A percentile compares a stretch with the other conserved stretches of the same genome.
Evolutionary conservation across 495 filamentous ascomycete species (phyloP).

Genomic region (Podospora anserina): DNA sequence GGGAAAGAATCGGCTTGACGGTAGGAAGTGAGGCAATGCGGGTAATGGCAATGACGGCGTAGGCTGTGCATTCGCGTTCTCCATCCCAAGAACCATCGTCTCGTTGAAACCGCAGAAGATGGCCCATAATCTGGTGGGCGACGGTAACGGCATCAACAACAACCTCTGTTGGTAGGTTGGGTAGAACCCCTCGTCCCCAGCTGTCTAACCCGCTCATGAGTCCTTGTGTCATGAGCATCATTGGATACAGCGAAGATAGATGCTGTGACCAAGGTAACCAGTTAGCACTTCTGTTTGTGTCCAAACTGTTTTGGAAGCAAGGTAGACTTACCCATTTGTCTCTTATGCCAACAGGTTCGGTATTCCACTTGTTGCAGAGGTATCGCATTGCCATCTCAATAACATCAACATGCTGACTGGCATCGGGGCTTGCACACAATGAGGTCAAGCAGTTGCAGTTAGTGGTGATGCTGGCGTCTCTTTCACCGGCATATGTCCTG

Average conservation of each 20-base stretch:
- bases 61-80: background rate
- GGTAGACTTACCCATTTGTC: background rate
- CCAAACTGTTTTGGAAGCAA: background rate
- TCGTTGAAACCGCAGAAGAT: background rate
- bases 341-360: background rate
- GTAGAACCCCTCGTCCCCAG: no score
- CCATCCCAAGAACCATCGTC: background rate
- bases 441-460: background rate
- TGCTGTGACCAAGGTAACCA: background rate
- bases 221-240: no score
- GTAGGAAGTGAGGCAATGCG: background rate
- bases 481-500: background rate
- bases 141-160: no score
- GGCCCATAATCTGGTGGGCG: no score
- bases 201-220: no score
- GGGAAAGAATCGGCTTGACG: background rate
- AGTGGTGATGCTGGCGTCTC: background rate
- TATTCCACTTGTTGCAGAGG: no score
- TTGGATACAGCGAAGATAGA: background rate
- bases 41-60: background rate
- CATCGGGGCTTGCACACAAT: no score
- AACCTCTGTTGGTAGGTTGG: no score
- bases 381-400: no score
- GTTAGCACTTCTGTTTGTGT: background rate
- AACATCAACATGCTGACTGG: no score